Evolutionary conservation across 768 basidiomycete genomes (phyloP).

Genomic region (Lactarius hatsudake): DNA sequence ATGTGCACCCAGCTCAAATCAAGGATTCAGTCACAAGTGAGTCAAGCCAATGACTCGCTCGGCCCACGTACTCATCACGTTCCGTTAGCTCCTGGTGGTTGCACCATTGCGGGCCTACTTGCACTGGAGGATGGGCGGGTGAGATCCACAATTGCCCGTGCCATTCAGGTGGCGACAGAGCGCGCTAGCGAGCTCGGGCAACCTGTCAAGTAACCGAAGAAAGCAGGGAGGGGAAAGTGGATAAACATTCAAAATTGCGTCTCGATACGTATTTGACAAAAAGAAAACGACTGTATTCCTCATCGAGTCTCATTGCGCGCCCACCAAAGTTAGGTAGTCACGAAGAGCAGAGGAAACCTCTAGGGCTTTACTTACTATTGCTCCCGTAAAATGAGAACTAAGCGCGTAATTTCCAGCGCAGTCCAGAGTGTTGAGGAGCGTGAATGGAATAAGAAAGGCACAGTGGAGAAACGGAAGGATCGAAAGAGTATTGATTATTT

Average conservation of each 20-base stretch:
- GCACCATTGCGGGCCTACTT: conserved; percentile 95
- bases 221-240: neutral
- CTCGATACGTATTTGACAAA: conserved; percentile 3
- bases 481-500: neutral
- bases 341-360: conserved; percentile 31
- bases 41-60: conserved; percentile 32
- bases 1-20: conserved; percentile 91
- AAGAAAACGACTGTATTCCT: conserved; percentile 29
- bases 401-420: conserved; percentile 69
- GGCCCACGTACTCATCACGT: conserved; percentile 5
- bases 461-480: conserved; percentile 1
- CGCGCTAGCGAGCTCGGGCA: conserved; percentile 85
- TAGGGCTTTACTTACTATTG: conserved; percentile 46
- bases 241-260: neutral
- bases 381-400: conserved; percentile 96
- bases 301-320: conserved; percentile 24
- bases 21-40: conserved; percentile 97
- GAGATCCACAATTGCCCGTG: conserved; percentile 90
- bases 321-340: conserved; percentile 27
- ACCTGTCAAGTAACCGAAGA: conserved; percentile 42
- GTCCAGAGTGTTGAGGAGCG: conserved; percentile 98
- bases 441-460: conserved; percentile 2
- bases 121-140: conserved; percentile 93
- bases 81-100: conserved; percentile 86
- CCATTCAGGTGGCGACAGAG: conserved; percentile 91